Evolutionary conservation across 2,329 filamentous ascomycete genomes (phyloP), one percentile per base, ranked within the genome.

Genomic region (Sporothrix luriei): DNA sequence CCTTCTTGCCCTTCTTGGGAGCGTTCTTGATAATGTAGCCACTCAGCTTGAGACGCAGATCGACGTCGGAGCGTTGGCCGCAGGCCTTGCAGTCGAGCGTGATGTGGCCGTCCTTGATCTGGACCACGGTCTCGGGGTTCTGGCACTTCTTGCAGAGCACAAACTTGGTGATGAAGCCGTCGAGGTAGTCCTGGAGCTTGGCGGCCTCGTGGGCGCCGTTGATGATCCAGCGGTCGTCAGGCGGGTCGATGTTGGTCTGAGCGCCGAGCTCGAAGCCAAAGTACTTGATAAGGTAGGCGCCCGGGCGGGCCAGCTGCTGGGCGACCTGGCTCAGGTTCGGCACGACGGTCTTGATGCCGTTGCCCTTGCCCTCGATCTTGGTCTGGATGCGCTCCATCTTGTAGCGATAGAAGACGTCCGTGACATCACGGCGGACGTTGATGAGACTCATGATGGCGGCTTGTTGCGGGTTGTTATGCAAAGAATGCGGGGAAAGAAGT

Each of bases 91-190:
- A 99, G 83, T 99, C 95, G 75, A 98, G 89, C 73, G 92, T 82
- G 80, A 99, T 98, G 79, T 87, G 89, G 69, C 91, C 92, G 77
- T 97, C 94, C 83, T 97, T 97, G 86, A 98, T 93, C 78, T 91
- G 88, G 78, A 98, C 90, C 74, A 96, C 94, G 74, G 95, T 99
- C 86, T 99, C 95, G 48, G 95, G 95, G 81, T 99, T 99, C 89
- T 97, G 97, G 90, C 95, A 99, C 81, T 96, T 94, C 85, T 96
- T 97, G 91, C 95, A 99, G 74, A 99, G 93, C 77, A 99, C 95
- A 76, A 98, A 99, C 84, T 93, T 97, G 85, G 90, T 87, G 84
- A 99, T 99, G 87, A 99, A 99, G 76, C 94, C 94, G 80, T 98
- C 94, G 64, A 99, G 91, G 77, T 97, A 94, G 80, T 98, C 95